Evolutionary conservation across 192 early-diverging fungal species (phyloP), one percentile per base, ranked within the genome.

Genomic region (Backusella macrospora): DNA sequence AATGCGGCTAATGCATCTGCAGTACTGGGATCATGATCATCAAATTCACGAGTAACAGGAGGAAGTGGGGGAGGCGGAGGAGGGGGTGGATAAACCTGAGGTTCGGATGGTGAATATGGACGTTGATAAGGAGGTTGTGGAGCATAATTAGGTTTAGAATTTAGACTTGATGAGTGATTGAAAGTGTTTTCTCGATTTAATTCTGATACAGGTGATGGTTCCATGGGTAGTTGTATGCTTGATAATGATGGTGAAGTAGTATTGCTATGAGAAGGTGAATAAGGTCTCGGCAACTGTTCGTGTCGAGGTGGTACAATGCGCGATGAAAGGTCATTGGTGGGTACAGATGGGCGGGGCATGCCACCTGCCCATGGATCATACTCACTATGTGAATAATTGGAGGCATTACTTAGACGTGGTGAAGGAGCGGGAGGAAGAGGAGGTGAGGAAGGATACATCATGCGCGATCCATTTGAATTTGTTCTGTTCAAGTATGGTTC

Each of bases 11-110:
- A 62, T 16, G 76, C 76, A 70, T 66, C 65, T 15, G 80, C 80
- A 37, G 80, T 82, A 52, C 73, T 74, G 6, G 80, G 73, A 62
- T 82, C 80, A 52, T 63, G 73, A 42, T 76, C 71, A 47, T 82
- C 80, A 39, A 82, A 82, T 29, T 72, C 73, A 6, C 43, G 65
- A 46, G 49, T 21, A 5, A 23, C 5, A 45, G 34, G 5, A 37
- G 73, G 34, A 42, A 34, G 62, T 49, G 73, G 73, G 43, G 65
- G 37, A 29, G 71, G 71, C 38, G 46, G n/a, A 16, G 71, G 39
- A 18, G 71, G 8, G 14, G 69, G 37, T 44, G 70, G 71, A 4
- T 43, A 23, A 5, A 29, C 21, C 1, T 23, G 55, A 6, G 71
- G 71, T 15, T 62, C 59, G 2, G 69, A 37, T 21, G 48, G 69